Conservation (phyloP, 2,329 filamentous ascomycete species). For the Diaporthe sp. region DNA sequence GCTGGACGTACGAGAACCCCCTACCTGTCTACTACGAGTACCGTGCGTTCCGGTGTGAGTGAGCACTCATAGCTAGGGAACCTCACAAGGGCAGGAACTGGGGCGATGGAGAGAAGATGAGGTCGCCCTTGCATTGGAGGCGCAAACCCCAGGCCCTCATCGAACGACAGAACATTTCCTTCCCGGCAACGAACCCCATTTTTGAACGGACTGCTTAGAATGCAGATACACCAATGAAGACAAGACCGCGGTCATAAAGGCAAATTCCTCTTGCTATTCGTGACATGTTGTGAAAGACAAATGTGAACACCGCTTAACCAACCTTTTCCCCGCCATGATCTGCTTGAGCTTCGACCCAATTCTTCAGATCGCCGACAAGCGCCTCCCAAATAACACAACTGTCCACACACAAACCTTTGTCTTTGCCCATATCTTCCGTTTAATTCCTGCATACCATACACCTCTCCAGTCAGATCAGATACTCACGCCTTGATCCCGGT, state of each 20-base stretch:
- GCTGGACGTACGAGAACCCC: slow-evolving; percentile 3
- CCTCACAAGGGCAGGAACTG: background rate
- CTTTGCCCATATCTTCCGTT: no score
- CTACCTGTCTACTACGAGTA: slow-evolving; percentile 26
- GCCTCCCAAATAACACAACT: no score
- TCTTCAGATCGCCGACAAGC: background rate
- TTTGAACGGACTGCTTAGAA: background rate
- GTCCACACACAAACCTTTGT: background rate
- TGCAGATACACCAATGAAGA: background rate
- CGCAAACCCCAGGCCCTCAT: background rate
- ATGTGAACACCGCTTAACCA: background rate
- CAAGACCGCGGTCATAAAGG: background rate
- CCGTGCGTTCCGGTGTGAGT: slow-evolving; percentile 2
- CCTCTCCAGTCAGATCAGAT: background rate
- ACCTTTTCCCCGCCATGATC: background rate
- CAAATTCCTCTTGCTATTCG: background rate
- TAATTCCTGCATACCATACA: background rate
- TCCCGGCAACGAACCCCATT: background rate
- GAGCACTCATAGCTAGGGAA: background rate
- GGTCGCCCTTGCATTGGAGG: background rate
- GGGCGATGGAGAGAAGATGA: background rate
- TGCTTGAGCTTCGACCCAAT: background rate
- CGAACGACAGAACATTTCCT: background rate
- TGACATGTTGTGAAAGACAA: background rate
- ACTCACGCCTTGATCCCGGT: slow-evolving; percentile 36